Evolutionary conservation across 2,329 filamentous ascomycete genomes (phyloP).

Genomic region (Verticillium isaacii): DNA sequence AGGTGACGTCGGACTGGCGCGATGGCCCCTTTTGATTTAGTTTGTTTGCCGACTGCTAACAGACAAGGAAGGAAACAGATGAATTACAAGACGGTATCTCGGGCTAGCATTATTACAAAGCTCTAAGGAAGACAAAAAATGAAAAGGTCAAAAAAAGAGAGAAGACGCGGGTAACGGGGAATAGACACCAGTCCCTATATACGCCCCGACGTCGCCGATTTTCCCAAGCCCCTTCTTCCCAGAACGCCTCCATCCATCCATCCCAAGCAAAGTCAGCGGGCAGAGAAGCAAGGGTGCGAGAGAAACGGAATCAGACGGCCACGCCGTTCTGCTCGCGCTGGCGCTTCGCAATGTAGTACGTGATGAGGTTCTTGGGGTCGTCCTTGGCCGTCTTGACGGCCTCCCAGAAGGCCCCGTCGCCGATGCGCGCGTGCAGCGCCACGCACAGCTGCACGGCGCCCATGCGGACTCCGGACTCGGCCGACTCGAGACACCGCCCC

Average conservation of each 20-base stretch:
- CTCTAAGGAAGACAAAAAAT: neutral
- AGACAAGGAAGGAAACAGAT: neutral
- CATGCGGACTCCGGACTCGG: constrained; percentile 61
- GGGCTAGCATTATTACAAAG: neutral
- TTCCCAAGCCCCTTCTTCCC: too few species aligned
- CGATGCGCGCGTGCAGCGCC: constrained; percentile 59
- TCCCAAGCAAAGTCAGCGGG: too few species aligned
- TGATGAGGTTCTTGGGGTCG: constrained; percentile 71
- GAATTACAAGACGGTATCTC: neutral
- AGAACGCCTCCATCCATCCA: too few species aligned
- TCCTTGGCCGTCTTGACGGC: constrained; percentile 60
- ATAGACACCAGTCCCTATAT: too few species aligned
- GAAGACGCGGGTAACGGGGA: too few species aligned
- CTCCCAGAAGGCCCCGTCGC: constrained; percentile 62
- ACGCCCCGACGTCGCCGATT: too few species aligned
- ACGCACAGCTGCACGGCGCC: constrained; percentile 78
- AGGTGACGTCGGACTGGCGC: neutral
- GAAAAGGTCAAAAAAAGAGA: neutral
- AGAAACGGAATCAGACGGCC: neutral
- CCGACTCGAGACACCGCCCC: constrained; percentile 53
- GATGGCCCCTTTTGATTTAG: neutral
- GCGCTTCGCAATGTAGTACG: constrained; percentile 73
- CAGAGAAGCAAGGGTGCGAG: too few species aligned
- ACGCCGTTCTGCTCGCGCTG: constrained; percentile 44
- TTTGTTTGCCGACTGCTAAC: neutral